phyloP scores from a whole-genome alignment of 345 rosid species.

The Pistacia vera region DNA sequence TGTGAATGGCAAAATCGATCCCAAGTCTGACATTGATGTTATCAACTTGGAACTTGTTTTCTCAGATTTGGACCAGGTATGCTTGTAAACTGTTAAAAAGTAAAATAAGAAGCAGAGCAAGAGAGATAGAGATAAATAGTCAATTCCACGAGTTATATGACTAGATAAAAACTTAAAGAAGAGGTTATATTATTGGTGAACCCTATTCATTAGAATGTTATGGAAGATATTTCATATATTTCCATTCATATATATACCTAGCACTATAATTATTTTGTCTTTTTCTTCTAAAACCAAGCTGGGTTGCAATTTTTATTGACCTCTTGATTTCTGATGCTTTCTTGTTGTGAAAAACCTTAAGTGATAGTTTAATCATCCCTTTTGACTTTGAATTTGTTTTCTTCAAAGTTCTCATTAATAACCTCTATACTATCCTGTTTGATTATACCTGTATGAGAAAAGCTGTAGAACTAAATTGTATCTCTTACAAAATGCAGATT shows the following conservation, averaged over 20 bases:
- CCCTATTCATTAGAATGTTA: background rate
- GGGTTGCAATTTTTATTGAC: too few species aligned
- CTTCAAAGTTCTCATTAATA: background rate
- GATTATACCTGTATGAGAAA: background rate
- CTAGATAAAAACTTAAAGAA: background rate
- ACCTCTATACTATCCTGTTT: background rate
- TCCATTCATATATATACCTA: background rate
- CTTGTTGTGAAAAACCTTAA: too few species aligned
- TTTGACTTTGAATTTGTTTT: background rate
- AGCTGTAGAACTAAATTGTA: conserved; percentile 43
- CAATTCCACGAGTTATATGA: background rate
- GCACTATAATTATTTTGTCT: background rate
- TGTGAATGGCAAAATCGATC: conserved; percentile 86
- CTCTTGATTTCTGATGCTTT: too few species aligned
- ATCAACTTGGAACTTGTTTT: conserved; percentile 90
- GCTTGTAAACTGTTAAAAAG: background rate
- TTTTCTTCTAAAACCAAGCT: too few species aligned
- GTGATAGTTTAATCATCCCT: background rate
- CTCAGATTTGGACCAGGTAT: conserved; percentile 95
- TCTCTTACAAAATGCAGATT: conserved; percentile 60
- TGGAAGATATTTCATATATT: background rate
- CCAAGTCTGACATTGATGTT: conserved; percentile 90
- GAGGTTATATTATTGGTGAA: background rate
- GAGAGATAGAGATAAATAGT: background rate
- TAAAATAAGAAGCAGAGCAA: background rate